Base-by-base conservation (phyloP, 768 basidiomycete genomes). In the Coprinopsis sp. region DNA sequence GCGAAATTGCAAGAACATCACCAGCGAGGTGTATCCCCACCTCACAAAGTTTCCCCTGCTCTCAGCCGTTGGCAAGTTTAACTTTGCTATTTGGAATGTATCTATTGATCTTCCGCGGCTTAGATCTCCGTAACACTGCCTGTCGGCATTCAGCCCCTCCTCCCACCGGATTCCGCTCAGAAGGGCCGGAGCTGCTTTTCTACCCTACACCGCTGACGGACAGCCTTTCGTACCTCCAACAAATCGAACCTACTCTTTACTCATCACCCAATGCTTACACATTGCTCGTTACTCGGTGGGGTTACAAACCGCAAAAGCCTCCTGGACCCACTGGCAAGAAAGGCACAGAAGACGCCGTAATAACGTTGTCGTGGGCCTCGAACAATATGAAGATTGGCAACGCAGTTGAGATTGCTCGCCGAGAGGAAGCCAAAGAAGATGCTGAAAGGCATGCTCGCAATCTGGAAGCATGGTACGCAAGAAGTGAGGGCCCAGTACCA, bases 11-110 rank as follows among this genome's bases (percentile, higher is more conserved):
- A 62, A 54, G 23, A 63, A 66, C 18, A 64, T 87, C 48, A 68
- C 72, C 16, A 58, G 77, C 53, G 53, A 64, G 2, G 70, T 73
- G 2, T 69, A 76, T 47, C 46, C 61, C 2, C 52, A 64, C 25
- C 64, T 87, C 1, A 29, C 49, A 34, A 63, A 58, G 18, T 82
- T 87, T 48, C 76, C 77, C 16, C 69, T 86, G 28, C 74, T 87
- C 22, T 75, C 74, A 22, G 76, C 76, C 16, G 51, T 87, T 52
- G 85, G 84, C 82, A 42, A 24, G 77, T 73, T 41, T 41, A n/a
- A n/a, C n/a, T n/a, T n/a, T n/a, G n/a, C n/a, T n/a, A n/a, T n/a
- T n/a, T n/a, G n/a, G n/a, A n/a, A n/a, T 39, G 7, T 23, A 24
- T 23, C 36, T 16, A 23, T 28, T 47, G 40, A 33, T 46, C 25